Evolutionary conservation across 179 eudicot species (phyloP).

Genomic region (Spinacia oleracea): DNA sequence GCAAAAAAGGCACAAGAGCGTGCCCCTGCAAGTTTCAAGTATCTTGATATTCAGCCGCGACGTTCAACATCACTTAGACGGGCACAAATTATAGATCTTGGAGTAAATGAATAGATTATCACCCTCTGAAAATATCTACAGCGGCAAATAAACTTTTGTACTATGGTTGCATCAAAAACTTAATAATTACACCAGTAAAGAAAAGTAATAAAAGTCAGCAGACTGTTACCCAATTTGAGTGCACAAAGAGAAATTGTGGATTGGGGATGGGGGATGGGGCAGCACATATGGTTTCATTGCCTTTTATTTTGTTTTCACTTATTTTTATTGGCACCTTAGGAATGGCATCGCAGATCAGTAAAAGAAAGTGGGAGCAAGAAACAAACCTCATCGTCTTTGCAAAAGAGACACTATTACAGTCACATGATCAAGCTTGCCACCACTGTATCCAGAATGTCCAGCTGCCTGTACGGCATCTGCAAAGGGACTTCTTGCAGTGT

Average conservation of each 20-base stretch:
- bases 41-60: neutral
- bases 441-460: slow-evolving; percentile 56
- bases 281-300: neutral
- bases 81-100: neutral
- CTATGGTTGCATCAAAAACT: neutral
- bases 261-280: too few relatives aligned
- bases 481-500: slow-evolving; percentile 61
- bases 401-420: slow-evolving; percentile 76
- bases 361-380: neutral
- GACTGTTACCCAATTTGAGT: neutral
- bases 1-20: neutral
- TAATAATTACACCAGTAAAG: neutral
- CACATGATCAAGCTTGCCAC: slow-evolving; percentile 84
- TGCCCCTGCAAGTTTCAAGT: neutral
- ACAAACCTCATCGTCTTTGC: slow-evolving; percentile 18
- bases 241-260: neutral
- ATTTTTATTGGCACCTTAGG: neutral
- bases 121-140: neutral
- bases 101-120: neutral
- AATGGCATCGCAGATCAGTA: neutral
- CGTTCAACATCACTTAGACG: neutral
- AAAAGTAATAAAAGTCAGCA: neutral
- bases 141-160: neutral
- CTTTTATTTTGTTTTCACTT: neutral
- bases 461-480: slow-evolving; percentile 76